Base-by-base conservation (phyloP, 805 yeast species). In the Candida tibetensis region DNA sequence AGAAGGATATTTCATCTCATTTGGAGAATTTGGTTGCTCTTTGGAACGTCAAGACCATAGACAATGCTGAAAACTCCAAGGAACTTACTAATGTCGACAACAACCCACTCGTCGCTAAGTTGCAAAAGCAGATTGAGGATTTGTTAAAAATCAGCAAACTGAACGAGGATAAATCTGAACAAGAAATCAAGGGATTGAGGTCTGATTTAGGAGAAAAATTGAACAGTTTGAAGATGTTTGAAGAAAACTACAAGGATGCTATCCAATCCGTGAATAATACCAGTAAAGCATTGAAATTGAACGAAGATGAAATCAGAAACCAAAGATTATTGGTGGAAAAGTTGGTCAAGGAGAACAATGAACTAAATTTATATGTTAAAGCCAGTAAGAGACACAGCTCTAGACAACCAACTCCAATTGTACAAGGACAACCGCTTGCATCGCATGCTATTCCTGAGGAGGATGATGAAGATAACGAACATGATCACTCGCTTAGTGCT, bases 211-310 rank as follows among this genome's bases (percentile, higher is more conserved):
- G 48, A 15, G 51, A 49, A n/a, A 69, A 57, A 38, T 39, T 57
- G 36, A 36, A 44, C 4, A 49, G 58, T 17, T 51, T 71, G 40
- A 60, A 57, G 40, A 42, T 65, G 21, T 60, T 74, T 36, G 91
- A 87, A 58, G 74, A 66, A 5, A 82, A 83, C 52, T 87, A 85
- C 62, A 76, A 76, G 45, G 79, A 81, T 50, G 84, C 93, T 1
- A 60, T 85, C 38, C 79, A 77, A 45, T 79, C 87, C 17, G 82
- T 86, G 22, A 78, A 77, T 48, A 86, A 81, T 55, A 81, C 91
- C 10, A 81, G 83, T 39, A 77, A 74, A 45, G 95, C 96, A 0
- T 71, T 89, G 39, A 77, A 77, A 32, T 53, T 81, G 46, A 82
- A 91, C 6, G 88, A 88, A 51, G 77, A 73, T 32, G 96, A 89